These are phyloP conservation scores for Populus hybrid DNA, from an alignment of 441 rosid species.

Conservation along the genomic window DNA sequence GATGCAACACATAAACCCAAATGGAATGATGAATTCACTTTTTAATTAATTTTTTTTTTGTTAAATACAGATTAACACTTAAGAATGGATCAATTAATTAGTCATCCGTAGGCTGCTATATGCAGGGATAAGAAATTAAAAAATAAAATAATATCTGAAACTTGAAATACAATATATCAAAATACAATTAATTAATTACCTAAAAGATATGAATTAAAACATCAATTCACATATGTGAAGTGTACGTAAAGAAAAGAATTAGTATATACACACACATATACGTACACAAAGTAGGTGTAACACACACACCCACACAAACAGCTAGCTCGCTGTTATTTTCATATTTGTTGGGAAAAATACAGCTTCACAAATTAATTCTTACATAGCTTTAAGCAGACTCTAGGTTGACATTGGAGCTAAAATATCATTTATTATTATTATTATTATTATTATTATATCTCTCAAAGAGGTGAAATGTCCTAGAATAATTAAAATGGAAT, in stretches of 20 bases:
- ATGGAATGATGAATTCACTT: too few relatives aligned
- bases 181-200: background rate
- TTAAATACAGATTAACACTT: too few relatives aligned
- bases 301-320: background rate
- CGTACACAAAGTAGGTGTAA: conserved; percentile 18
- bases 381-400: conserved; percentile 47
- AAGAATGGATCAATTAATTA: too few relatives aligned
- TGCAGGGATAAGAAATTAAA: too few relatives aligned
- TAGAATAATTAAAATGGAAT: background rate
- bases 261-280: background rate
- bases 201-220: background rate
- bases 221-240: conserved; percentile 20
- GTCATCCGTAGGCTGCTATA: too few relatives aligned
- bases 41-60: too few relatives aligned
- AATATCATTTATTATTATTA: background rate
- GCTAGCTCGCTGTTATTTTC: conserved; percentile 5
- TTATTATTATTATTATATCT: background rate
- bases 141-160: background rate
- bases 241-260: conserved; percentile 35
- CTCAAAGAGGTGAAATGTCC: conserved; percentile 45
- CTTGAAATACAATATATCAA: background rate
- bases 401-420: conserved; percentile 39
- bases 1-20: too few relatives aligned
- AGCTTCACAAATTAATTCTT: background rate
- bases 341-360: conserved; percentile 14